Evolutionary conservation across 495 filamentous ascomycete species (phyloP).

Genomic region (Xylaria bambusicola): DNA sequence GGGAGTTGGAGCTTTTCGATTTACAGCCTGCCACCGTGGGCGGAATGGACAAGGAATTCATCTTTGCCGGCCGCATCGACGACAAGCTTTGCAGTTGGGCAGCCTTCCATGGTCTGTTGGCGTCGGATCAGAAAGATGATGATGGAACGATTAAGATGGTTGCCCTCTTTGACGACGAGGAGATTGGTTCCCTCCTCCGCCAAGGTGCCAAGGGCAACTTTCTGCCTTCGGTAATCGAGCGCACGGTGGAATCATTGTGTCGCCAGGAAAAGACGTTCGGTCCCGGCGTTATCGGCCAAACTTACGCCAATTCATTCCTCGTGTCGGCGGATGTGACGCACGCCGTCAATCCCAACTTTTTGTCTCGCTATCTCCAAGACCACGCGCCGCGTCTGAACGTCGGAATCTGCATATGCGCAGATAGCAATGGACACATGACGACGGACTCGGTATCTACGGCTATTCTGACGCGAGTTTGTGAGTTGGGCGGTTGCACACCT

Average conservation of each 20-base stretch:
- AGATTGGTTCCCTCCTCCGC: slow-evolving; percentile 86
- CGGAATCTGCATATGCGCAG: slow-evolving; percentile 80
- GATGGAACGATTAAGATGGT: slow-evolving; percentile 76
- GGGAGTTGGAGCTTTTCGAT: slow-evolving; percentile 98
- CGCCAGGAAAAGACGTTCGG: slow-evolving; percentile 46
- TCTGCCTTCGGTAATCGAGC: slow-evolving; percentile 74
- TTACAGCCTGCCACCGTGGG: slow-evolving; percentile 81
- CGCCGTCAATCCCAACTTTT: slow-evolving; percentile 93
- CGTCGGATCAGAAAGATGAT: slow-evolving; percentile 51
- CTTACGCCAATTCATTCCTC: slow-evolving; percentile 90
- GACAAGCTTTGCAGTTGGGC: slow-evolving; percentile 96
- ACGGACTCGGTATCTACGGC: slow-evolving; percentile 81
- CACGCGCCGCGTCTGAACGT: slow-evolving; percentile 90
- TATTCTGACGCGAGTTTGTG: slow-evolving; percentile 72
- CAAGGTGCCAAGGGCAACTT: slow-evolving; percentile 92
- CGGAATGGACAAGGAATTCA: slow-evolving; percentile 89
- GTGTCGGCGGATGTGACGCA: slow-evolving; percentile 93
- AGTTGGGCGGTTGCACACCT: slow-evolving; percentile 65
- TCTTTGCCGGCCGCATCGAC: slow-evolving; percentile 93
- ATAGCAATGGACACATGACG: slow-evolving; percentile 90
- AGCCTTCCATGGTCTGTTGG: slow-evolving; percentile 82
- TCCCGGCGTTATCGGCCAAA: slow-evolving; percentile 73
- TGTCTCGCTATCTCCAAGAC: slow-evolving; percentile 73
- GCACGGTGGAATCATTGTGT: slow-evolving; percentile 71
- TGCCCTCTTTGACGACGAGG: slow-evolving; percentile 92